These are phyloP conservation scores for Metschnikowia bowlesiae DNA, from an alignment of 805 yeast genomes.

Conservation along the genomic window DNA sequence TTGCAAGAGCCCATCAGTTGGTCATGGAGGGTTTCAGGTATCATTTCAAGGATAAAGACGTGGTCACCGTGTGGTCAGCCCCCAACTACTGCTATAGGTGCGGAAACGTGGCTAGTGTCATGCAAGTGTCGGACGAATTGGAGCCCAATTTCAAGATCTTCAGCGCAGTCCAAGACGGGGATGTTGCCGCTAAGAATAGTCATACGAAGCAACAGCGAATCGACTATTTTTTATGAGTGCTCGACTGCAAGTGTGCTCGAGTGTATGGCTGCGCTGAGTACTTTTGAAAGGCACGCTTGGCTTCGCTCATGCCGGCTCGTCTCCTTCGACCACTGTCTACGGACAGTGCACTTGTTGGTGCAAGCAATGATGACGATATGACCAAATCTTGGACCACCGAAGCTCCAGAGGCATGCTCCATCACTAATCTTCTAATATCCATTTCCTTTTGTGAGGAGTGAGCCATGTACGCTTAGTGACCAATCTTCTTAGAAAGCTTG, in stretches of 20 bases:
- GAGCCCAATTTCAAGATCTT: constrained; percentile 90
- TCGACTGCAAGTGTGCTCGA: not conserved
- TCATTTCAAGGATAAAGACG: constrained; percentile 93
- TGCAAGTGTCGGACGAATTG: constrained; percentile 86
- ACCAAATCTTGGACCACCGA: not conserved
- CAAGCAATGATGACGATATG: not conserved
- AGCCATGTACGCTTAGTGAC: not conserved
- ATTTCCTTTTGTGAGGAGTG: not conserved
- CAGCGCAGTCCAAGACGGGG: constrained; percentile 91
- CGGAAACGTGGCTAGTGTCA: constrained; percentile 97
- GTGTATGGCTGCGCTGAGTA: too few relatives aligned
- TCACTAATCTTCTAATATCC: not conserved
- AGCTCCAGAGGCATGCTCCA: not conserved
- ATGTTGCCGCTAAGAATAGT: constrained; percentile 36
- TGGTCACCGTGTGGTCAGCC: constrained; percentile 97
- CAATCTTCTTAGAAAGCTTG: not conserved
- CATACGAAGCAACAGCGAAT: constrained; percentile 41
- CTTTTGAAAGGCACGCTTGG: not conserved
- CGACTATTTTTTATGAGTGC: constrained; percentile 37
- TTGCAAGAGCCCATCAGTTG: constrained; percentile 95
- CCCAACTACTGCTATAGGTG: constrained; percentile 97
- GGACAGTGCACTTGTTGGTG: not conserved
- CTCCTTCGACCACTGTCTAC: not conserved
- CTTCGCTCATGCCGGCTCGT: not conserved
- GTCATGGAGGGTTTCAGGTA: constrained; percentile 98